phyloP scores from a whole-genome alignment of 2,329 filamentous ascomycete species.

The Colletotrichum gigasporum region DNA sequence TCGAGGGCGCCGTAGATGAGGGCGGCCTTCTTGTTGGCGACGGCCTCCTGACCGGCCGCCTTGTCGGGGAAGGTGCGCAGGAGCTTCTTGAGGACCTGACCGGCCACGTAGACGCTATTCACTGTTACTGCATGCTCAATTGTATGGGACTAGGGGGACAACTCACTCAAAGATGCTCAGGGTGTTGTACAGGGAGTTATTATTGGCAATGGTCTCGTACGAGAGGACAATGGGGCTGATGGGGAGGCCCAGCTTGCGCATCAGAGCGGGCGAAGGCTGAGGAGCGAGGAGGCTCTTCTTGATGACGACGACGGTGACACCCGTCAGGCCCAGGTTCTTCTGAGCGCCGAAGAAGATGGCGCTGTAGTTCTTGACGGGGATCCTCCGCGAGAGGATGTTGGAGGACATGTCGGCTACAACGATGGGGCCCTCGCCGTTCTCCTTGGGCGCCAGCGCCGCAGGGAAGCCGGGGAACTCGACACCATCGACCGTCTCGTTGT shows the following conservation, averaged over 20 bases:
- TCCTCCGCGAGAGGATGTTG: constrained; percentile 85
- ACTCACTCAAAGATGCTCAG: constrained; percentile 86
- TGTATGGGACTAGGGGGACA: not conserved
- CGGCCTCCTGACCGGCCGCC: constrained; percentile 78
- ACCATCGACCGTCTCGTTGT: constrained; percentile 94
- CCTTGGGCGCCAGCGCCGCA: constrained; percentile 63
- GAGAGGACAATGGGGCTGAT: constrained; percentile 82
- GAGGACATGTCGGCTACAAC: constrained; percentile 94
- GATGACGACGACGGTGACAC: constrained; percentile 86
- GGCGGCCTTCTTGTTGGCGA: constrained; percentile 78
- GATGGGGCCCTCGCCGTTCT: constrained; percentile 73
- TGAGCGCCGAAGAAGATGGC: constrained; percentile 93
- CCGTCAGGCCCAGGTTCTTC: constrained; percentile 90
- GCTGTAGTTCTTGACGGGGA: constrained; percentile 82
- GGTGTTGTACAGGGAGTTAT: constrained; percentile 96
- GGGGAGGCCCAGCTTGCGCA: constrained; percentile 80
- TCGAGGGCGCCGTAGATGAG: constrained; percentile 84
- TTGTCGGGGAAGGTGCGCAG: constrained; percentile 72
- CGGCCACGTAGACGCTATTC: constrained; percentile 82
- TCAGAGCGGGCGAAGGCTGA: constrained; percentile 73
- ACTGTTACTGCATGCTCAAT: not conserved
- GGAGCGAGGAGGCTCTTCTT: constrained; percentile 83
- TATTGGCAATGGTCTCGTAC: constrained; percentile 88
- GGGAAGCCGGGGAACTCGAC: constrained; percentile 88
- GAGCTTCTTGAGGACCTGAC: constrained; percentile 85